Percentiles rank a stretch among this genome's conserved stretches.
Conservation (phyloP, 2,329 filamentous ascomycete species). For the Pseudopithomyces maydicus region DNA sequence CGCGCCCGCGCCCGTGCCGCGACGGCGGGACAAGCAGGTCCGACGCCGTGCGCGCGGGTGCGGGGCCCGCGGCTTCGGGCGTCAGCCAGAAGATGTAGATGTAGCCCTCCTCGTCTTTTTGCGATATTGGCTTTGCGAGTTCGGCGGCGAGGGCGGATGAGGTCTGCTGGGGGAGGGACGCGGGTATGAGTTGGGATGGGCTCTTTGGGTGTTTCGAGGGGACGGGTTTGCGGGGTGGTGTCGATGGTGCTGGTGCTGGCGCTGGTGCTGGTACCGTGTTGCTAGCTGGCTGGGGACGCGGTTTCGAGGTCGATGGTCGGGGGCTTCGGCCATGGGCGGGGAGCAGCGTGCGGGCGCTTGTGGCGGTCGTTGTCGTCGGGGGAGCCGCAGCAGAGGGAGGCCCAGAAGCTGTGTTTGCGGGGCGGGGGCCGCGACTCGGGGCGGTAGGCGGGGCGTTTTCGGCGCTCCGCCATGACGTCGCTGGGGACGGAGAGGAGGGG, state of each 20-base stretch:
- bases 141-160: conserved; percentile 75
- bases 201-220: conserved; percentile 38
- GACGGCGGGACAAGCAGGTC: conserved; percentile 60
- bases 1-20: conserved; percentile 28
- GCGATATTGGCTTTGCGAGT: conserved; percentile 74
- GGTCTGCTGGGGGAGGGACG: conserved; percentile 67
- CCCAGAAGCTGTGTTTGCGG: conserved; percentile 47
- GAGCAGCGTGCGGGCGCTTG: background rate
- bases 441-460: conserved; percentile 23
- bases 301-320: conserved; percentile 6
- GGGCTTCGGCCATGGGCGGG: conserved; percentile 15
- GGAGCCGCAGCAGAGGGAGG: conserved; percentile 48
- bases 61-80: conserved; percentile 60
- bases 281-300: conserved; percentile 10
- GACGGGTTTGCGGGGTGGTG: conserved; percentile 26
- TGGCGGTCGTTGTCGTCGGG: conserved; percentile 44
- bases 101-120: conserved; percentile 78
- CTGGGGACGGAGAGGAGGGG: conserved; percentile 50
- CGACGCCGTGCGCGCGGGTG: conserved; percentile 54
- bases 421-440: conserved; percentile 21
- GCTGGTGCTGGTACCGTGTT: conserved; percentile 23
- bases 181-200: conserved; percentile 70
- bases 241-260: too few relatives aligned
- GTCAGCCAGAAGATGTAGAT: conserved; percentile 99
- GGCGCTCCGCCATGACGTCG: conserved; percentile 39